These are phyloP conservation scores for Talaromyces marneffei DNA, from an alignment of 2,329 filamentous ascomycete genomes.

Conservation along the genomic window DNA sequence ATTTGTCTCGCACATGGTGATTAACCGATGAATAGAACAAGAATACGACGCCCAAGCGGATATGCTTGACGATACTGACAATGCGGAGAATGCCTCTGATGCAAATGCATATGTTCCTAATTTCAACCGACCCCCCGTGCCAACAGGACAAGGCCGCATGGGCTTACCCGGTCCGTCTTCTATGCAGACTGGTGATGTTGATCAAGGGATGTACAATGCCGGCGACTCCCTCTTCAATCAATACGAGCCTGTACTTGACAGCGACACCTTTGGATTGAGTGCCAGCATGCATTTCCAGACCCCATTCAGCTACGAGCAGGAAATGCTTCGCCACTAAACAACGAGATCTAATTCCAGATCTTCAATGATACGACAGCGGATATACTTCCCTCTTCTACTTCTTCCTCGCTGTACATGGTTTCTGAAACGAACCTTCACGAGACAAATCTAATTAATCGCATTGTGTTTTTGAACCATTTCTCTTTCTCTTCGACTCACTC, in stretches of 20 bases:
- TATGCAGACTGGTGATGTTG: slow-evolving; percentile 33
- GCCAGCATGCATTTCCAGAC: slow-evolving; percentile 94
- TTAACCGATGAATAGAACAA: slow-evolving; percentile 73
- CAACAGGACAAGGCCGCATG: slow-evolving; percentile 37
- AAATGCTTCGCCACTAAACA: slow-evolving; percentile 29
- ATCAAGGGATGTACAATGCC: slow-evolving; percentile 37
- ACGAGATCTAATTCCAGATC: background rate
- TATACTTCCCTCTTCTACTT: background rate
- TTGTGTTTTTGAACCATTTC: background rate
- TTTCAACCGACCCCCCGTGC: slow-evolving; percentile 40
- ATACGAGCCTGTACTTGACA: slow-evolving; percentile 83
- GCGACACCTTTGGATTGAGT: slow-evolving; percentile 87
- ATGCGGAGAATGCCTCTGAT: slow-evolving; percentile 58
- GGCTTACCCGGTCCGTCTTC: slow-evolving; percentile 40
- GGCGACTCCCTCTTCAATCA: slow-evolving; percentile 56
- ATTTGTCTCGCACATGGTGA: slow-evolving; percentile 14
- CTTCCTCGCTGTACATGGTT: background rate
- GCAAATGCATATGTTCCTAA: slow-evolving; percentile 60
- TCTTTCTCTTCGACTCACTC: background rate
- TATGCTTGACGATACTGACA: slow-evolving; percentile 77
- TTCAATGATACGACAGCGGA: background rate
- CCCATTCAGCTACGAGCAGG: slow-evolving; percentile 55
- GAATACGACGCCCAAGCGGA: slow-evolving; percentile 90
- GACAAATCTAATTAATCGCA: background rate
- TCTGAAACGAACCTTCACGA: background rate